Conservation (phyloP, 345 rosid species). For the Pelargonium nanum region DNA sequence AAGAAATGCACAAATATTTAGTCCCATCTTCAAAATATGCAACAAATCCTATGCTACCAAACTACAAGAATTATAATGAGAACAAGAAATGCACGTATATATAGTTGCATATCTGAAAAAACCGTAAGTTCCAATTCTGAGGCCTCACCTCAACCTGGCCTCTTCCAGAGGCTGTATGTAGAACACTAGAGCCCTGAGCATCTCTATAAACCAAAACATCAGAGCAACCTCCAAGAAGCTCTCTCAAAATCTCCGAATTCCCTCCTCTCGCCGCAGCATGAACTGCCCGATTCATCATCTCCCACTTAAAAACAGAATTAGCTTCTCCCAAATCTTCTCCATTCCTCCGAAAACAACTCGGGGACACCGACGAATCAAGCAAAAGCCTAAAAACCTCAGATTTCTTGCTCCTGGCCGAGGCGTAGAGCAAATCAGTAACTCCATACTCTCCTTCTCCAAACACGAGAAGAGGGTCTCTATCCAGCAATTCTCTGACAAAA, state of each 20-base stretch:
- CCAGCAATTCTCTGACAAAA: slow-evolving; percentile 62
- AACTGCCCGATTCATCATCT: slow-evolving; percentile 77
- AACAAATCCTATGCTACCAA: too few species aligned
- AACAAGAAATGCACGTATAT: background rate
- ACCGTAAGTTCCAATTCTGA: background rate
- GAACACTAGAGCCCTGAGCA: slow-evolving; percentile 64
- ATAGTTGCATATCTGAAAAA: background rate
- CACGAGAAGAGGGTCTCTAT: slow-evolving; percentile 63
- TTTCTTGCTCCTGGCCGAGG: slow-evolving; percentile 76
- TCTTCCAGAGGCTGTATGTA: slow-evolving; percentile 92
- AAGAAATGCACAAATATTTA: too few species aligned
- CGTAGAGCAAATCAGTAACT: slow-evolving; percentile 78
- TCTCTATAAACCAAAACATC: slow-evolving; percentile 66
- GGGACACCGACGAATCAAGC: slow-evolving; percentile 57
- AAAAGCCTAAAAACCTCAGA: slow-evolving; percentile 55
- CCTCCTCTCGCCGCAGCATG: slow-evolving; percentile 98
- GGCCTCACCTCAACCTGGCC: slow-evolving; percentile 77
- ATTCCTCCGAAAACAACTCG: slow-evolving; percentile 48
- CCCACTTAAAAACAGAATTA: slow-evolving; percentile 57
- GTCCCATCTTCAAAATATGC: too few species aligned
- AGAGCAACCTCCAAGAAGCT: slow-evolving; percentile 41
- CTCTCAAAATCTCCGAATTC: slow-evolving; percentile 45
- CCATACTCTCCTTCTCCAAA: slow-evolving; percentile 98
- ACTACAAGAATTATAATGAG: background rate
- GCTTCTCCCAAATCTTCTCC: slow-evolving; percentile 46